Evolutionary conservation across 441 rosid species (phyloP).

Genomic region (Gossypium schwendimanii): DNA sequence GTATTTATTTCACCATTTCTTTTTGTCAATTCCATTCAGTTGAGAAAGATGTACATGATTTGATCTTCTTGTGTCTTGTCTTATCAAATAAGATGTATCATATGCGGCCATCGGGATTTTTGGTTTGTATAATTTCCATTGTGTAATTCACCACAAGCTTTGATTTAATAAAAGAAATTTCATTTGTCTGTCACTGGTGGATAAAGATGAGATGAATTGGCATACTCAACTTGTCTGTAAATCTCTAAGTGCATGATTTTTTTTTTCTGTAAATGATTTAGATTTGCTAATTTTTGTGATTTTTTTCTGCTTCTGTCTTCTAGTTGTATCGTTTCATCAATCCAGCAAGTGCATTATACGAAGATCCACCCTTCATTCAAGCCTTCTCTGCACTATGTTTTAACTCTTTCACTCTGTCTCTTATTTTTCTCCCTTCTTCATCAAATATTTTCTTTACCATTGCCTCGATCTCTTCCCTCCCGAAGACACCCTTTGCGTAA

Average conservation of each 20-base stretch:
- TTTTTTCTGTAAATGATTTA: neutral
- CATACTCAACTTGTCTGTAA: neutral
- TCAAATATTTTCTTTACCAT: slow-evolving; percentile 31
- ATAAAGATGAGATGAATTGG: neutral
- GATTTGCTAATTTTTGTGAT: neutral
- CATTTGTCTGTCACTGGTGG: neutral
- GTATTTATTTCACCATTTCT: neutral
- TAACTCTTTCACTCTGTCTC: slow-evolving; percentile 27
- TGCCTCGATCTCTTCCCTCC: slow-evolving; percentile 33
- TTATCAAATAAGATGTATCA: slow-evolving; percentile 10
- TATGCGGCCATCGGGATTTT: slow-evolving; percentile 9
- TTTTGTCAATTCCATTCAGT: slow-evolving; percentile 5
- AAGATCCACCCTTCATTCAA: slow-evolving; percentile 27
- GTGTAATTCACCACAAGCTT: slow-evolving; percentile 13
- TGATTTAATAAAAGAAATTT: slow-evolving; percentile 12
- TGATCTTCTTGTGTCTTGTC: slow-evolving; percentile 12
- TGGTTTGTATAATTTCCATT: slow-evolving; percentile 15
- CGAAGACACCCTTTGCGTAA: neutral
- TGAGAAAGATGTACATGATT: slow-evolving; percentile 28
- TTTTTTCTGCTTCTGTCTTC: slow-evolving; percentile 18
- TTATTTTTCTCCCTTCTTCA: slow-evolving; percentile 21
- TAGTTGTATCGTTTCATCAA: slow-evolving; percentile 1
- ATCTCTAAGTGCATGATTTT: neutral
- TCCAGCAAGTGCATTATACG: slow-evolving; percentile 18
- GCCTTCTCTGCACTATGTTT: slow-evolving; percentile 22